Conservation (phyloP, 2,329 filamentous ascomycete genomes). For the Parasarocladium wereldwijsianum region DNA sequence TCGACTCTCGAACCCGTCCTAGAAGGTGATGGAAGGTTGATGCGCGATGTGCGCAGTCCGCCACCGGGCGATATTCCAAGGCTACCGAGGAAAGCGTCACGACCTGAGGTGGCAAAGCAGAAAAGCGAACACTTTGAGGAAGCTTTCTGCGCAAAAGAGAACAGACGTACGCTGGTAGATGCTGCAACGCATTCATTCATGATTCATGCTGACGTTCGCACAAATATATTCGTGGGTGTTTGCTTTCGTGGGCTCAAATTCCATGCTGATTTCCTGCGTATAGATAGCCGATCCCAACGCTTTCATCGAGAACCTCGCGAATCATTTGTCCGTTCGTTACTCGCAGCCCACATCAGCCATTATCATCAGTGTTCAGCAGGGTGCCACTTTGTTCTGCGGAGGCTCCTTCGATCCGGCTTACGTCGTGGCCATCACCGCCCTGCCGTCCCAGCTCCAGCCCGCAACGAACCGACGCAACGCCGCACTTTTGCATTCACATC, state of each 20-base stretch:
- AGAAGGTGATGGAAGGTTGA: conserved; percentile 12
- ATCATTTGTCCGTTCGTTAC: conserved; percentile 60
- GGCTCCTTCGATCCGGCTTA: conserved; percentile 70
- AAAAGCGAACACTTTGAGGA: conserved; percentile 28
- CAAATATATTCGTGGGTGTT: conserved; percentile 41
- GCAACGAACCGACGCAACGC: conserved; percentile 72
- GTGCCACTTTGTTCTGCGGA: conserved; percentile 58
- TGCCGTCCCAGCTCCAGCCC: conserved; percentile 48
- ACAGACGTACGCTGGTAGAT: conserved; percentile 26
- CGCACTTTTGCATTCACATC: conserved; percentile 58
- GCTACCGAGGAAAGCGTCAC: conserved; percentile 9
- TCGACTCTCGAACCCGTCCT: conserved; percentile 15
- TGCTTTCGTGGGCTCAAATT: too few species aligned
- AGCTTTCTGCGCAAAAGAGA: conserved; percentile 18
- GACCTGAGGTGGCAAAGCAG: conserved; percentile 9
- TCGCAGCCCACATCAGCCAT: conserved; percentile 60
- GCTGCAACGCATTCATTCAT: conserved; percentile 39
- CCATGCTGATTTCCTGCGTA: not conserved
- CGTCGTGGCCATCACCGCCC: conserved; percentile 55
- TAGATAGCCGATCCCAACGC: conserved; percentile 63
- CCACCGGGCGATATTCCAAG: conserved; percentile 7
- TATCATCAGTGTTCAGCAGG: conserved; percentile 62
- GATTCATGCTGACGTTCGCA: conserved; percentile 48
- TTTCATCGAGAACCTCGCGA: conserved; percentile 59
- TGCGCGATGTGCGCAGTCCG: conserved; percentile 8